phyloP scores from a whole-genome alignment of 2,329 filamentous ascomycete species.

The Alternaria triticimaculans region DNA sequence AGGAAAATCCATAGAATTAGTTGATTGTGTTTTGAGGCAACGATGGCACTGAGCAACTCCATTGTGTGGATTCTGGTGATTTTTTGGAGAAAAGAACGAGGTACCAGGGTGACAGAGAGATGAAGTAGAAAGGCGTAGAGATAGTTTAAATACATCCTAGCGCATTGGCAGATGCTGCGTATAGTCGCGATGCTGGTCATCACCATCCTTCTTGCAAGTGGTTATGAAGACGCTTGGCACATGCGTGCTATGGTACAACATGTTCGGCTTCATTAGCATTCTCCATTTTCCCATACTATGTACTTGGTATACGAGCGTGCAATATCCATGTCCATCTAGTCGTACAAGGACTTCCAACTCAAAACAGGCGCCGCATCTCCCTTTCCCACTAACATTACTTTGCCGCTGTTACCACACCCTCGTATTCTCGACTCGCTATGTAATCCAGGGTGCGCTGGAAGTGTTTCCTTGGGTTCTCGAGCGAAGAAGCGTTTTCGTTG shows the following conservation, averaged over 20 bases:
- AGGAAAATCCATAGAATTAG: neutral
- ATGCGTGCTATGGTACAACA: neutral
- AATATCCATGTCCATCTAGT: conserved; percentile 11
- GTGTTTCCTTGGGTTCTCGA: conserved; percentile 91
- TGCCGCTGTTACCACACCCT: conserved; percentile 79
- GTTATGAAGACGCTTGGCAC: neutral
- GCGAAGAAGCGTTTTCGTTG: conserved; percentile 79
- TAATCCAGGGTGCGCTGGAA: conserved; percentile 96
- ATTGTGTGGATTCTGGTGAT: neutral
- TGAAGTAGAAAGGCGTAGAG: neutral
- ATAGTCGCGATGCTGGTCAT: neutral
- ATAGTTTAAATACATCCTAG: neutral
- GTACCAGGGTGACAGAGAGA: neutral
- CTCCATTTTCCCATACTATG: conserved; percentile 15
- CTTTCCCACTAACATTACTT: conserved; percentile 46
- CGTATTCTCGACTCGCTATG: conserved; percentile 88
- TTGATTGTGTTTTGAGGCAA: neutral
- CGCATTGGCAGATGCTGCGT: neutral
- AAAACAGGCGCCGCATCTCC: neutral
- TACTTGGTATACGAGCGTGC: conserved; percentile 12
- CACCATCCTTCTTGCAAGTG: neutral
- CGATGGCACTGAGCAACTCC: neutral
- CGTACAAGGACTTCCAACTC: conserved; percentile 12
- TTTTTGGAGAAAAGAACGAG: neutral
- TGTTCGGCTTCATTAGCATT: conserved; percentile 4